Evolutionary conservation across 306 rosid genomes (phyloP).

Genomic region (Gastrolobium bilobum): DNA sequence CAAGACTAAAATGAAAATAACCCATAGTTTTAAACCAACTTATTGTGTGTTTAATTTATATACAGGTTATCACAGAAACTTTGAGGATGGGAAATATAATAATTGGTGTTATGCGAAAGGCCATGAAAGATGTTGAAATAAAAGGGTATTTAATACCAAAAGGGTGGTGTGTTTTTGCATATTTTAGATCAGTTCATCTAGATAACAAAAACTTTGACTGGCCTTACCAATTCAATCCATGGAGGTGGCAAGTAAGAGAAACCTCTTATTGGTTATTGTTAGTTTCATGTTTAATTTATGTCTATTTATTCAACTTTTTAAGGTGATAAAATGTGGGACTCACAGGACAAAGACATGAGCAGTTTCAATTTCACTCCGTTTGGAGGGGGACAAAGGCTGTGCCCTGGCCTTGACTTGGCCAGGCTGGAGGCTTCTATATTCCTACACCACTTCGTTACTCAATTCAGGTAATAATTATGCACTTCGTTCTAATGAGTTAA

Average conservation of each 20-base stretch:
- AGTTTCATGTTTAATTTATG: constrained; percentile 2
- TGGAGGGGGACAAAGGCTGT: constrained; percentile 96
- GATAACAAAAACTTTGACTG: constrained; percentile 76
- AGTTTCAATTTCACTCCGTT: constrained; percentile 85
- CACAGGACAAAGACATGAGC: constrained; percentile 79
- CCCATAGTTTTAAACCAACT: constrained; percentile 22
- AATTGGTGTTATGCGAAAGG: constrained; percentile 87
- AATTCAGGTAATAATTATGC: constrained; percentile 70
- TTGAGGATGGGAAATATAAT: constrained; percentile 88
- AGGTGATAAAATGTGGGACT: constrained; percentile 31
- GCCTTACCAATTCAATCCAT: constrained; percentile 91
- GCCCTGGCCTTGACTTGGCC: constrained; percentile 96
- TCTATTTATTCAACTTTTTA: not conserved
- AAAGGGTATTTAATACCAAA: constrained; percentile 87
- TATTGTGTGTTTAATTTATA: constrained; percentile 9
- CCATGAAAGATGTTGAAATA: constrained; percentile 84
- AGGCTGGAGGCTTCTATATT: constrained; percentile 91
- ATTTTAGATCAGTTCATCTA: constrained; percentile 95
- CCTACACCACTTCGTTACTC: constrained; percentile 86
- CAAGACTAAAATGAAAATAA: not conserved
- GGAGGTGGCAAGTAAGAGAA: constrained; percentile 97
- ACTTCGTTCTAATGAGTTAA: constrained; percentile 15
- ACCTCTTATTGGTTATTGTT: not conserved
- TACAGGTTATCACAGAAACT: constrained; percentile 88
- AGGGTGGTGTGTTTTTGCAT: constrained; percentile 86